Base-by-base conservation (phyloP, 805 yeast genomes). In the Wickerhamiella qilinensis region DNA sequence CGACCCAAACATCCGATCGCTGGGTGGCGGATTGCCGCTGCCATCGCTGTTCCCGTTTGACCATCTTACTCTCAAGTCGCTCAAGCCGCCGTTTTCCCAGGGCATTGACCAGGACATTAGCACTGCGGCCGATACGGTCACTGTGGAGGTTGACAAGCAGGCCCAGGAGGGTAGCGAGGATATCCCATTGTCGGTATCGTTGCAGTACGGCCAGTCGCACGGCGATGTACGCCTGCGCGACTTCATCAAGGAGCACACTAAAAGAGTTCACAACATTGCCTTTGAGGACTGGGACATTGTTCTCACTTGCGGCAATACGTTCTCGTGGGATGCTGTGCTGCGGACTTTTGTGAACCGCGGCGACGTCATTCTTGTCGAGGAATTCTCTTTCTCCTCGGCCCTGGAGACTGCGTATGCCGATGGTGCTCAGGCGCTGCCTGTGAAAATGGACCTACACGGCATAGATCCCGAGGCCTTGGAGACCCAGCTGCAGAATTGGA, bases 11-110 rank as follows among this genome's bases (percentile, higher is more conserved):
- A 67, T 91, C 54, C 75, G 84, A 40, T 86, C 85, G 55, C 70
- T 88, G 40, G 97, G 96, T 39, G 98, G 97, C 51, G 98, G 98
- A 6, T 70, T 88, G 50, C 98, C 98, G 12, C 63, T 83, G 56
- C 64, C 94, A 20, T 88, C 80, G 46, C 80, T 82, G 60, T 88
- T 88, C 70, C 97, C 98, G 33, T 83, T 88, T 70, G 83, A 85
- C 51, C 71, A 74, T 47, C 57, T 88, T 41, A 56, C 68, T 18
- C 77, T 79, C 12, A 73, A 72, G 40, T 65, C 84, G 5, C 53
- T 55, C 35, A 54, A 50, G n/a, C 93, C 94, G 40, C 93, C 94
- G 1, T 88, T 85, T 56, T 52, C 64, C 12, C 66, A 73, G 21
- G 95, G 95, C 39, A 79, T 83, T 45, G 47, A 47, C 28, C 47